Evolutionary conservation across 164 flowering plant genomes (phyloP).

Genomic region (Nelumbo lutea): DNA sequence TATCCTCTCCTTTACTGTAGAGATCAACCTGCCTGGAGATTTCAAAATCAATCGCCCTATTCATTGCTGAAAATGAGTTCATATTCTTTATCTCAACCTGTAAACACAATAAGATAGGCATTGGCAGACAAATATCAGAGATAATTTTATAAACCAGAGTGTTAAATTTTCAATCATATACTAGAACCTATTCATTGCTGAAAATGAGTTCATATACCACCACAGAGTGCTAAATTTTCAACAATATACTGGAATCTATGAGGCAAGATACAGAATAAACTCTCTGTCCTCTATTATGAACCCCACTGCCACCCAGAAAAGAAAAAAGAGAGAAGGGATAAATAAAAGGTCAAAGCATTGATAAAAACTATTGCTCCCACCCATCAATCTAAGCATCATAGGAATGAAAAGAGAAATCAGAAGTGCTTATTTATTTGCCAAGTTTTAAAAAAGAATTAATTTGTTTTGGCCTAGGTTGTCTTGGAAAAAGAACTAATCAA

Average conservation of each 20-base stretch:
- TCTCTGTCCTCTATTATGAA: background rate
- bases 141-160: too few species aligned
- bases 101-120: slow-evolving; percentile 7
- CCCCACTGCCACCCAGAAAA: too few species aligned
- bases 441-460: too few species aligned
- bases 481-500: background rate
- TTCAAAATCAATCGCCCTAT: slow-evolving; percentile 87
- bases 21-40: slow-evolving; percentile 70
- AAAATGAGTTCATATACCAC: slow-evolving; percentile 71
- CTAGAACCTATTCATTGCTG: slow-evolving; percentile 53
- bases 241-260: background rate
- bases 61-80: slow-evolving; percentile 88
- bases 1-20: slow-evolving; percentile 56
- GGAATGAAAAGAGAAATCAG: too few species aligned
- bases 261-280: background rate
- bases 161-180: background rate
- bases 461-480: too few species aligned
- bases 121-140: background rate
- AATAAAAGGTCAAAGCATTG: background rate
- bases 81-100: slow-evolving; percentile 95
- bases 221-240: background rate
- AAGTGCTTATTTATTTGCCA: too few species aligned
- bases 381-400: too few species aligned
- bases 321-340: background rate
- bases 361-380: background rate